These are phyloP conservation scores for Mortierella hygrophila DNA, from an alignment of 192 early-diverging fungal species.

Conservation along the genomic window DNA sequence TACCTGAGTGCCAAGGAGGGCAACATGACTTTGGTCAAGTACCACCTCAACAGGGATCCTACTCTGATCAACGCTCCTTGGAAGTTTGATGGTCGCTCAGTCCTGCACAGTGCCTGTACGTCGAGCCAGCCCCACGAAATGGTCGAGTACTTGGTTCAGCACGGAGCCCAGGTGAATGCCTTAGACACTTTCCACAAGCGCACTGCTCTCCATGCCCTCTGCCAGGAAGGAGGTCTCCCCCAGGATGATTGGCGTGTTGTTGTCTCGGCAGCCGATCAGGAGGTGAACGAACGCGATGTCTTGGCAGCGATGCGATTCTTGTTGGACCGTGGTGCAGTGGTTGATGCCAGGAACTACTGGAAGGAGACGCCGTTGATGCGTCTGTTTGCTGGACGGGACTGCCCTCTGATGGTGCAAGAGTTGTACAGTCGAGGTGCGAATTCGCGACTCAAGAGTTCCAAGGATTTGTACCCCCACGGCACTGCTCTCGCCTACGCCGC, in stretches of 20 bases:
- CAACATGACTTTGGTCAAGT: slow-evolving; percentile 27
- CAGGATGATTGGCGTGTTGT: slow-evolving; percentile 42
- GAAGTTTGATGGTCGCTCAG: slow-evolving; percentile 53
- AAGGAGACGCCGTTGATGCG: slow-evolving; percentile 53
- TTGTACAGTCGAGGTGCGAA: slow-evolving; percentile 49
- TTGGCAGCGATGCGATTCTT: slow-evolving; percentile 52
- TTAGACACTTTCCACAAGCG: slow-evolving; percentile 40
- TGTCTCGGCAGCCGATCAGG: slow-evolving; percentile 22
- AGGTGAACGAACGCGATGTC: slow-evolving; percentile 48
- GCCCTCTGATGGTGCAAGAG: slow-evolving; percentile 53
- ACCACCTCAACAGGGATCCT: slow-evolving; percentile 48
- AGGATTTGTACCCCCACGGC: slow-evolving; percentile 50
- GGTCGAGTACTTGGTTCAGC: slow-evolving; percentile 50
- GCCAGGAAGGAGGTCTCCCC: slow-evolving; percentile 41
- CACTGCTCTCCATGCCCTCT: slow-evolving; percentile 42
- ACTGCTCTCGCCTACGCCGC: slow-evolving; percentile 45
- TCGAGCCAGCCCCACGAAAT: slow-evolving; percentile 45
- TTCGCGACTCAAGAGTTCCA: slow-evolving; percentile 47
- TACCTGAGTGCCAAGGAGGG: slow-evolving; percentile 55
- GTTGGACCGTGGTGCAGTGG: slow-evolving; percentile 30
- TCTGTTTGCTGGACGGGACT: slow-evolving; percentile 47
- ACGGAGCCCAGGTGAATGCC: slow-evolving; percentile 36
- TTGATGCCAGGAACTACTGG: slow-evolving; percentile 56
- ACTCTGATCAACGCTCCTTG: slow-evolving; percentile 40
- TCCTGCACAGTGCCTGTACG: slow-evolving; percentile 49